Conservation (phyloP, 169 alveolate genomes). For the Plasmodium cynomolgi region DNA sequence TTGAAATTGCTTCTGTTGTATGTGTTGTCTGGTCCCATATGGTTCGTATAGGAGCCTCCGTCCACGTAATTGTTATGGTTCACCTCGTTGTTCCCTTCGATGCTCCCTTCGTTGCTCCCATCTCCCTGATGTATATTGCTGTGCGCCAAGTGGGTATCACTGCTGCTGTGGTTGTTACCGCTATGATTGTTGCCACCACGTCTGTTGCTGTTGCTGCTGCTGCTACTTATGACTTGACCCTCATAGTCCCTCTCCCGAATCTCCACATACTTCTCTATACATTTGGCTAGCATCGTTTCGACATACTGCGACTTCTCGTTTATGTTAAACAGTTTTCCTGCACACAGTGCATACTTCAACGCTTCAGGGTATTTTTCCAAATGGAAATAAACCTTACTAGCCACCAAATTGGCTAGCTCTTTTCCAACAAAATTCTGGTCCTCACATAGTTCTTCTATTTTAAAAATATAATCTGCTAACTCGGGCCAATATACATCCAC, state of each 20-base stretch:
- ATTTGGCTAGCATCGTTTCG: conserved; percentile 79
- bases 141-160: background rate
- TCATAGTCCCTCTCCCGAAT: conserved; percentile 47
- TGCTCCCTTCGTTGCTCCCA: background rate
- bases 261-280: conserved; percentile 75
- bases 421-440: conserved; percentile 85
- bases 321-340: conserved; percentile 92
- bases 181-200: background rate
- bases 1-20: conserved; percentile 23
- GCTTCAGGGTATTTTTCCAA: conserved; percentile 94
- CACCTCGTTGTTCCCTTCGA: background rate
- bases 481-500: conserved; percentile 89
- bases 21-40: background rate
- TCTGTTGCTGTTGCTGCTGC: background rate
- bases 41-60: background rate
- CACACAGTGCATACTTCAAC: conserved; percentile 94
- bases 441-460: conserved; percentile 83
- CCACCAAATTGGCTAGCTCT: conserved; percentile 94
- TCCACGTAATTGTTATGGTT: background rate
- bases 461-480: conserved; percentile 84
- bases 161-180: background rate
- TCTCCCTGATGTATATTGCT: background rate
- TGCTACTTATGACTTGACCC: background rate
- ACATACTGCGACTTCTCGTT: conserved; percentile 84
- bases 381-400: conserved; percentile 95